Evolutionary conservation across 192 early-diverging fungal species (phyloP), one percentile per base, ranked within the genome.

Genomic region (Endogone sp.): DNA sequence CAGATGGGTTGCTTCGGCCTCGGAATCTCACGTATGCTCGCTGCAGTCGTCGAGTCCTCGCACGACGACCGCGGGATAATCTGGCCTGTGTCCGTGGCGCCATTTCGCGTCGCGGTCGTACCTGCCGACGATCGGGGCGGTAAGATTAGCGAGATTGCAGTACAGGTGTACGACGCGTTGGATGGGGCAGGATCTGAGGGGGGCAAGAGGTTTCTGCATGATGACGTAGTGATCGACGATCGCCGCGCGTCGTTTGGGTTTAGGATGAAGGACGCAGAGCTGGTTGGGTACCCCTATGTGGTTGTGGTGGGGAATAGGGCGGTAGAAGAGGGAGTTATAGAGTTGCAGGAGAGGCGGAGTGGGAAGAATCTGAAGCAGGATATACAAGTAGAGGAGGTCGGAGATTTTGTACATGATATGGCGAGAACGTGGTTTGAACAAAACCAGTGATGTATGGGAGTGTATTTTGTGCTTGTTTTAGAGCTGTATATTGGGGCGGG

Each of bases 1-100:
- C 84, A 93, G 67, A 96, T 96, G 94, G 94, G 95, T 29, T 96
- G 95, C 79, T 96, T 88, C 66, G 94, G 94, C 27, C 86, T 97
- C 29, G 95, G 95, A 30, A 77, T 97, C 2, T 88, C 90, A n/a
- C 84, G 95, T 3, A 68, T 95, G 16, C 69, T 95, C 11, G 90
- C 92, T n/a, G 90, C 94, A 6, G 84, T 94, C 9, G 86, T 91
- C 21, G 93, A 92, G 59, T 83, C 84, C 26, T 81, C 81, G 65
- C 79, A 88, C 62, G 88, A 89, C 71, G 71, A 75, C 6, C 72
- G 81, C 9, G 91, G 91, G 0, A 85, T 97, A 44, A 81, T 86
- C 26, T 97, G 95, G 95, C 95, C 95, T 4, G 68, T 66, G 10
- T 61, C 79, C 9, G 86, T 96, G 64, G 92, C 95, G 3, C 95